Evolutionary conservation across 2,329 filamentous ascomycete species (phyloP).

Genomic region (Lachnellula cervina): DNA sequence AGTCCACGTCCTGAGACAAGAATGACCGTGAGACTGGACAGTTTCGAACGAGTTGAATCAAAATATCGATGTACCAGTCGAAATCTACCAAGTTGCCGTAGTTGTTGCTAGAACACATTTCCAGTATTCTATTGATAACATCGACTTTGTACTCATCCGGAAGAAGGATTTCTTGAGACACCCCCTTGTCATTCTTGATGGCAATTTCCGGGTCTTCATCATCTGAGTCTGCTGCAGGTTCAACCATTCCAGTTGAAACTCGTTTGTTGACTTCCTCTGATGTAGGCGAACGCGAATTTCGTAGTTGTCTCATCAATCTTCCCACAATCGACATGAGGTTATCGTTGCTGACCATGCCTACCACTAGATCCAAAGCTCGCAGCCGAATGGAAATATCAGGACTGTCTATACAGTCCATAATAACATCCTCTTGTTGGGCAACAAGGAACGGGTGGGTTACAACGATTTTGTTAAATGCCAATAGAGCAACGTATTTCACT

Average conservation of each 20-base stretch:
- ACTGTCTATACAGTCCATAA: slow-evolving; percentile 93
- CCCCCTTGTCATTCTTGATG: slow-evolving; percentile 45
- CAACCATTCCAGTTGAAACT: slow-evolving; percentile 35
- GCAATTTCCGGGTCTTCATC: slow-evolving; percentile 50
- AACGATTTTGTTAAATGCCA: slow-evolving; percentile 95
- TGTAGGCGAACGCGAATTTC: slow-evolving; percentile 53
- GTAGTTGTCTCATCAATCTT: slow-evolving; percentile 81
- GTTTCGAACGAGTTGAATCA: slow-evolving; percentile 78
- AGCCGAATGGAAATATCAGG: slow-evolving; percentile 92
- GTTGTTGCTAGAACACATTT: slow-evolving; percentile 85
- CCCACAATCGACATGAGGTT: slow-evolving; percentile 81
- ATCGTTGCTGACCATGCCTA: slow-evolving; percentile 87
- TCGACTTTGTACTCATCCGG: slow-evolving; percentile 82
- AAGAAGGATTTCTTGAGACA: slow-evolving; percentile 55
- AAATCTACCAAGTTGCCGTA: slow-evolving; percentile 86
- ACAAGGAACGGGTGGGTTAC: slow-evolving; percentile 83
- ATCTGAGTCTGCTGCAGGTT: slow-evolving; percentile 43
- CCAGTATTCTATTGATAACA: slow-evolving; percentile 76
- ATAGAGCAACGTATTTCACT: slow-evolving; percentile 96
- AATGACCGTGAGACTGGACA: slow-evolving; percentile 46
- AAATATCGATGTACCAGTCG: slow-evolving; percentile 92
- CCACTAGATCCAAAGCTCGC: slow-evolving; percentile 84
- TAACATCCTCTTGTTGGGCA: slow-evolving; percentile 89
- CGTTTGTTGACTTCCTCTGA: slow-evolving; percentile 41
- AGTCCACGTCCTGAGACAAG: slow-evolving; percentile 12